Conservation (phyloP, 306 rosid genomes). For the Sophora flavescens region DNA sequence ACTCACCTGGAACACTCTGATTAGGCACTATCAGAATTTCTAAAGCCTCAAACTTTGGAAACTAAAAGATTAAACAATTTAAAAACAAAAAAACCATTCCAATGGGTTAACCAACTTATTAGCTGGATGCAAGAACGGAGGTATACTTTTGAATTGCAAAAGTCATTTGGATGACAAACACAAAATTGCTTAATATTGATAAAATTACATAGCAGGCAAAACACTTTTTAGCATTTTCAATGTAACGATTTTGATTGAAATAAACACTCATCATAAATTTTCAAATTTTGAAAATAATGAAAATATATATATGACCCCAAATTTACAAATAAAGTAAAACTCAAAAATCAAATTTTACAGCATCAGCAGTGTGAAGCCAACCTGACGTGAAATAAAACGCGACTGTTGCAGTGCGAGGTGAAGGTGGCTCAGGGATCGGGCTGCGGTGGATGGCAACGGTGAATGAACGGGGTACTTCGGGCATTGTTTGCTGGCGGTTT, state of each 20-base stretch:
- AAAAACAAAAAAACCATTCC: slow-evolving; percentile 1
- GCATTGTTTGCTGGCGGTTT: too few relatives aligned
- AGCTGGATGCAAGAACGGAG: background rate
- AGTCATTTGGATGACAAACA: background rate
- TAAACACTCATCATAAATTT: too few relatives aligned
- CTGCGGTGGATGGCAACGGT: too few relatives aligned
- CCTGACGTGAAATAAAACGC: background rate
- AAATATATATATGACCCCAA: background rate
- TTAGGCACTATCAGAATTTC: slow-evolving; percentile 5
- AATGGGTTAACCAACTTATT: background rate
- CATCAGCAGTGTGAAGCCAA: background rate
- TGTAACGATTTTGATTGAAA: too few relatives aligned
- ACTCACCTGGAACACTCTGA: too few relatives aligned
- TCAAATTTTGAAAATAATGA: too few relatives aligned
- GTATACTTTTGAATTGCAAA: background rate
- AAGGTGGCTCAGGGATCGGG: too few relatives aligned
- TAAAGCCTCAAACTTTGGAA: background rate
- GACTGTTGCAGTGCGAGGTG: background rate
- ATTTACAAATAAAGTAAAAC: too few relatives aligned
- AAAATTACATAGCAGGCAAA: too few relatives aligned
- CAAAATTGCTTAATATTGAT: background rate
- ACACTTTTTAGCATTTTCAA: background rate
- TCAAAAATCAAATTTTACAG: too few relatives aligned
- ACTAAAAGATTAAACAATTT: background rate
- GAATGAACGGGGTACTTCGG: background rate